Base-by-base conservation (phyloP, 208 protist species). In the Crithidia sp. region DNA sequence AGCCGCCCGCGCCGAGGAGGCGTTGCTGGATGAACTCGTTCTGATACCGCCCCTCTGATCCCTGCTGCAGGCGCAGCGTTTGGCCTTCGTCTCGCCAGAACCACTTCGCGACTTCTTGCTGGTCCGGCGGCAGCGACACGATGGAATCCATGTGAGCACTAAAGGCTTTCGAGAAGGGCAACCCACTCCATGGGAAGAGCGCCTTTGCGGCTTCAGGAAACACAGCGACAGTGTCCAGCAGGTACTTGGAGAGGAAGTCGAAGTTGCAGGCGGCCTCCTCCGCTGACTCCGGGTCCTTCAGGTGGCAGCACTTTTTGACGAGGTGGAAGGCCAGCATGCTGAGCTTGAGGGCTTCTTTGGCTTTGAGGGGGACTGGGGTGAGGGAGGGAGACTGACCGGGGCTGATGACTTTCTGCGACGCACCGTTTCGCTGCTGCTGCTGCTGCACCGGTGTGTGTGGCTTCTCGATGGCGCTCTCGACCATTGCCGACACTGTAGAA, bases 1-100 rank as follows among this genome's bases (percentile, higher is more conserved):
- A 96, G 39, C 91, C 87, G 36, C 91, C 91, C n/a, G 83, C 76
- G 0, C 91, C 91, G 8, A 96, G 76, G 12, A 88, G 69, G 7
- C 83, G 76, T 70, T 94, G 87, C 70, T 96, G 71, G 53, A 94
- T 94, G 70, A 96, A 96, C 74, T 96, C 87, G 63, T 86, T 85
- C 44, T 74, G 74, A 76, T 93, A 96, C 40, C 91, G 71, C 50
- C 88, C 88, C 47, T 86, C 74, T 5, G 84, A 84, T 10, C 73
- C 79, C 19, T 83, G 81, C 63, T 91, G 83, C 41, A 87, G 76
- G 17, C 78, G 86, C 16, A 83, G 58, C 40, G 70, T 81, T 10
- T 65, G 68, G 52, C 84, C 85, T n/a, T 89, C 86, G 40, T 86
- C 79, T 53, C 84, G 71, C 89, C 91, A 96, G 13, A 96, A 49